These are phyloP conservation scores for Apodospora peruviana DNA, from an alignment of 495 filamentous ascomycete genomes.

Conservation along the genomic window DNA sequence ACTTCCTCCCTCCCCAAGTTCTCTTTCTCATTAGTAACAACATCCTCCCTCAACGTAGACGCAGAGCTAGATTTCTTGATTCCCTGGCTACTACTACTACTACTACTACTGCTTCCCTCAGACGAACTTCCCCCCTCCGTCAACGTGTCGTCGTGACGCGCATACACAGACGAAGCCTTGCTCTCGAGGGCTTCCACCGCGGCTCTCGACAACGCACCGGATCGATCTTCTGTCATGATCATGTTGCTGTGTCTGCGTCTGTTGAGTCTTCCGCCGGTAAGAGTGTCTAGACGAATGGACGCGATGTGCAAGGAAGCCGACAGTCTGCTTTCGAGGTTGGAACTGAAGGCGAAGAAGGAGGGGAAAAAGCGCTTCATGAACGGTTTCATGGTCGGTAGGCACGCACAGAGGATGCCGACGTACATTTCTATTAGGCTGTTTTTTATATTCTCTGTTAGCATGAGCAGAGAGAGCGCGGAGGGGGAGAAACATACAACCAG, in stretches of 20 bases:
- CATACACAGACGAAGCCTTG: neutral
- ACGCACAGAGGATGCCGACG: constrained; percentile 21
- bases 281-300: neutral
- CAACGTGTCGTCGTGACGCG: no score
- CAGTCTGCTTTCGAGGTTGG: neutral
- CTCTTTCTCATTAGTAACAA: no score
- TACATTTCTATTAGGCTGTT: constrained; percentile 21
- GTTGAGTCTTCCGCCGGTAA: neutral
- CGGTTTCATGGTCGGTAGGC: constrained; percentile 17
- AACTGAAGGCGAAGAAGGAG: constrained; percentile 1
- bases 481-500: constrained; percentile 18
- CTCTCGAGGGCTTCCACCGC: neutral
- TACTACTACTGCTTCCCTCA: neutral
- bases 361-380: constrained; percentile 15
- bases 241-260: neutral
- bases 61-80: no score
- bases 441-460: neutral
- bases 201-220: neutral
- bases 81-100: no score
- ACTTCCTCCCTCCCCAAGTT: no score
- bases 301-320: neutral
- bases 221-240: no score
- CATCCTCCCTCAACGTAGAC: no score
- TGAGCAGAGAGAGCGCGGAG: neutral
- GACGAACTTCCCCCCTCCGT: neutral